Conservation (phyloP, 345 rosid genomes). For the Citrus trifoliata region DNA sequence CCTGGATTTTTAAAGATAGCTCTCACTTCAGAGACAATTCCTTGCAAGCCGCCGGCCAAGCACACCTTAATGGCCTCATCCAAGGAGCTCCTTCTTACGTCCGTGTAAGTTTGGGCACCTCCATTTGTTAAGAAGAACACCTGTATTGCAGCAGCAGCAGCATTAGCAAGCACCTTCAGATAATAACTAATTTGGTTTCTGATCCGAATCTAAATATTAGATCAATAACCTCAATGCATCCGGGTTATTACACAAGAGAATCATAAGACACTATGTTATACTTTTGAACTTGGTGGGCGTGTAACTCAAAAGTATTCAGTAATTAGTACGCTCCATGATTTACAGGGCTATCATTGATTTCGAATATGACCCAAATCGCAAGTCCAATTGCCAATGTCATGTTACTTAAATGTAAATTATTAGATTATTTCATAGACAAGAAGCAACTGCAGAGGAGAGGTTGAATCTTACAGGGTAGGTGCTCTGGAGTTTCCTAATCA, state of each 20-base stretch:
- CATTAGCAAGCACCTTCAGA: not conserved
- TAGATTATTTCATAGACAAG: not conserved
- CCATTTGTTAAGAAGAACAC: constrained; percentile 73
- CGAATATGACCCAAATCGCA: not conserved
- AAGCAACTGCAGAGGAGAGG: not conserved
- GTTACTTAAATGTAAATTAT: not conserved
- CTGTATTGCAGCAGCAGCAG: constrained; percentile 23
- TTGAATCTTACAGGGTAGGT: constrained; percentile 45
- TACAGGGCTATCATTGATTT: not conserved
- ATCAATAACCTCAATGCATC: not conserved
- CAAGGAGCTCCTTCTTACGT: constrained; percentile 53
- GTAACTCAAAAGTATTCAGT: no score
- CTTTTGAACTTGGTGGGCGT: no score
- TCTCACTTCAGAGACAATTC: constrained; percentile 64
- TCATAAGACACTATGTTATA: no score
- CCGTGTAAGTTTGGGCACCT: constrained; percentile 48
- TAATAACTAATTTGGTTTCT: not conserved
- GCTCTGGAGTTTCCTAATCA: constrained; percentile 45
- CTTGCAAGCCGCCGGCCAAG: constrained; percentile 48
- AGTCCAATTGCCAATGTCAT: not conserved
- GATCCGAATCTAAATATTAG: not conserved
- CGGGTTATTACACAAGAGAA: no score
- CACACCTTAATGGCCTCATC: constrained; percentile 63
- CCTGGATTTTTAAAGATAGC: constrained; percentile 52
- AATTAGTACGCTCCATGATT: not conserved